Evolutionary conservation across 257 asterid genomes (phyloP).

Genomic region (Schizonepeta tenuifolia): DNA sequence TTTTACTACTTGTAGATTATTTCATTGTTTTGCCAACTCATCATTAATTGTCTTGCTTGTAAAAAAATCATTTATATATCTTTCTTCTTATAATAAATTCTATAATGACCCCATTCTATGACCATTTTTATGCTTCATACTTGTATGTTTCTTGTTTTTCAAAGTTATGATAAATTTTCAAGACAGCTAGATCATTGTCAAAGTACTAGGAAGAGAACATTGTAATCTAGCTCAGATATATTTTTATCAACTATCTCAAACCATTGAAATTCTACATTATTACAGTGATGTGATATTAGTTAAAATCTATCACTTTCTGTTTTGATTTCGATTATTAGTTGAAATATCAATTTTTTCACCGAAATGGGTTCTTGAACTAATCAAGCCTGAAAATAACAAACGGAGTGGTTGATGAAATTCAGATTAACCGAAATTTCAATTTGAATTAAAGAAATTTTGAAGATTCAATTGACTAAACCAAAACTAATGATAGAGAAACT

Average conservation of each 20-base stretch:
- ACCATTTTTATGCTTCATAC: not conserved
- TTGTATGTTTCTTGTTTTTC: too few relatives aligned
- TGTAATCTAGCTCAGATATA: not conserved
- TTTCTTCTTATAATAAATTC: not conserved
- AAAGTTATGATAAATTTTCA: not conserved
- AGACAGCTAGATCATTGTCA: not conserved
- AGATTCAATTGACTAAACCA: not conserved
- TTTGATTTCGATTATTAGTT: too few relatives aligned
- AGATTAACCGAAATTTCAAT: not conserved
- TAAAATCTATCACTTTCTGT: not conserved
- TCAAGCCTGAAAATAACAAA: too few relatives aligned
- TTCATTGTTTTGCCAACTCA: constrained; percentile 30
- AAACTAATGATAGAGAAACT: constrained; percentile 19
- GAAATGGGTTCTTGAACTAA: too few relatives aligned
- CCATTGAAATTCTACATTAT: too few relatives aligned
- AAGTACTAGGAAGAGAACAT: not conserved
- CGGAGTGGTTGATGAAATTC: not conserved
- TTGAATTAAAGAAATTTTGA: not conserved
- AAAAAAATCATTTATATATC: not conserved
- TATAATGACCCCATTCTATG: not conserved
- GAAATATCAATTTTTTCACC: too few relatives aligned
- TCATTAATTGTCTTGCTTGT: constrained; percentile 23
- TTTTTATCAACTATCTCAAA: too few relatives aligned
- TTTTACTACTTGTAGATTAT: constrained; percentile 19
- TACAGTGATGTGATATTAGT: not conserved